These are phyloP conservation scores for Capronia epimyces DNA, from an alignment of 2,329 filamentous ascomycete genomes.

Conservation along the genomic window DNA sequence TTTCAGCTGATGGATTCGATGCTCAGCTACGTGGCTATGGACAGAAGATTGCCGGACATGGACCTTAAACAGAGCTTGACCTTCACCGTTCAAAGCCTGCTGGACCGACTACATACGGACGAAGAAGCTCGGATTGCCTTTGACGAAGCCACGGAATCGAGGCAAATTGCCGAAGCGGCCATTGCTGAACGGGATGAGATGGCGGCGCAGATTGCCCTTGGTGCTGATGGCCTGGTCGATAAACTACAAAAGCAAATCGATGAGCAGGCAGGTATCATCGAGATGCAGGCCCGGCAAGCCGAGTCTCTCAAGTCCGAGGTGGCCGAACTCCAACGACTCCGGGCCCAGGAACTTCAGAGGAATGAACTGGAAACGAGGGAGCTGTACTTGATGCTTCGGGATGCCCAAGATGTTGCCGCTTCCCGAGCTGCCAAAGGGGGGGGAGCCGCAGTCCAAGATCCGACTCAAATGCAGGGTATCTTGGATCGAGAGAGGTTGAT, in stretches of 20 bases:
- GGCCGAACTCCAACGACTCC: conserved; percentile 75
- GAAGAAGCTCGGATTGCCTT: conserved; percentile 86
- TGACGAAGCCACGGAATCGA: conserved; percentile 83
- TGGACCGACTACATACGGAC: conserved; percentile 95
- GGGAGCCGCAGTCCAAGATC: conserved; percentile 54
- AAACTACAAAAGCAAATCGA: conserved; percentile 93
- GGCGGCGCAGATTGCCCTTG: conserved; percentile 78
- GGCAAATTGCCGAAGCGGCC: conserved; percentile 89
- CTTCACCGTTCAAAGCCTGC: conserved; percentile 89
- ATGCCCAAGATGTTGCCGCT: conserved; percentile 92
- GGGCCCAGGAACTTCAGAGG: conserved; percentile 84
- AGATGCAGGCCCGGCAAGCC: conserved; percentile 77
- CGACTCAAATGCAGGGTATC: conserved; percentile 84
- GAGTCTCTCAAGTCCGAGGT: conserved; percentile 86
- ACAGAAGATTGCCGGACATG: conserved; percentile 89
- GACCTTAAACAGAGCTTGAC: conserved; percentile 96
- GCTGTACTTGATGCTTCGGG: conserved; percentile 94
- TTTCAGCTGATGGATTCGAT: conserved; percentile 98
- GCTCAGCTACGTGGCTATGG: conserved; percentile 98
- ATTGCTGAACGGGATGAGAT: conserved; percentile 96
- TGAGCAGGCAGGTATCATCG: conserved; percentile 84
- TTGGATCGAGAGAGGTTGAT: conserved; percentile 87
- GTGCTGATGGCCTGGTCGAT: conserved; percentile 85
- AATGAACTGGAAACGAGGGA: conserved; percentile 96
- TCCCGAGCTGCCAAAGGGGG: conserved; percentile 65